Base-by-base conservation (phyloP, 768 basidiomycete species). In the Leccinum sublutescens region DNA sequence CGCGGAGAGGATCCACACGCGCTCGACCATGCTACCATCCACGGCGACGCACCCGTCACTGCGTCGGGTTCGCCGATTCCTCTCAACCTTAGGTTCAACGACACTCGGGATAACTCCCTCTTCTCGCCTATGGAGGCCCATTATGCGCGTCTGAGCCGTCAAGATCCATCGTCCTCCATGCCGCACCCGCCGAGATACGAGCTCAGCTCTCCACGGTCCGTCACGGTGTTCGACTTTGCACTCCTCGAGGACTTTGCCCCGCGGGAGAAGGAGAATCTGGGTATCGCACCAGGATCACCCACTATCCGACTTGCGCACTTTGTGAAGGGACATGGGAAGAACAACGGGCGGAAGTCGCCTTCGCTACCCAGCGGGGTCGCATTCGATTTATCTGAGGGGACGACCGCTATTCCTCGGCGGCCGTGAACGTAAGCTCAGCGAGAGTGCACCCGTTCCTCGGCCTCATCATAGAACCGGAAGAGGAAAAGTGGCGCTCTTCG, bases 401-500 rank as follows among this genome's bases (percentile, higher is more conserved):
- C 61, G 3, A 19, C 56, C 5, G 17, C 56, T 33, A 31, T 56
- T 29, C 61, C 66, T 47, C 63, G 55, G 17, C 66, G 73, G 84
- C 3, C 87, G 92, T 43, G 88, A 91, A 60, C 88, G 96, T 50
- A 96, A 95, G 67, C 79, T 96, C 57, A 94, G 91, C 64, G 88
- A 93, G 69, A 91, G 88, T 64, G 88, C 85, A 52, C 82, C 88
- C 0, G 74, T 82, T 50, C 89, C 90, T 5, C 82, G 89, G 36
- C 72, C 80, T 4, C 78, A 78, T 56, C 80, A 84, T 50, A 85
- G 80, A 67, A 82, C 79, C 25, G 79, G 82, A 36, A 82, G 85
- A 49, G 93, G 91, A 19, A 98, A 98, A 74, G 82, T 98, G 72
- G 95, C 95, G 0, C 76, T 96, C 3, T 98, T 98, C 69, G 97